Base-by-base conservation (phyloP, 1,139 yeast species). In the Hyphopichia burtonii region DNA sequence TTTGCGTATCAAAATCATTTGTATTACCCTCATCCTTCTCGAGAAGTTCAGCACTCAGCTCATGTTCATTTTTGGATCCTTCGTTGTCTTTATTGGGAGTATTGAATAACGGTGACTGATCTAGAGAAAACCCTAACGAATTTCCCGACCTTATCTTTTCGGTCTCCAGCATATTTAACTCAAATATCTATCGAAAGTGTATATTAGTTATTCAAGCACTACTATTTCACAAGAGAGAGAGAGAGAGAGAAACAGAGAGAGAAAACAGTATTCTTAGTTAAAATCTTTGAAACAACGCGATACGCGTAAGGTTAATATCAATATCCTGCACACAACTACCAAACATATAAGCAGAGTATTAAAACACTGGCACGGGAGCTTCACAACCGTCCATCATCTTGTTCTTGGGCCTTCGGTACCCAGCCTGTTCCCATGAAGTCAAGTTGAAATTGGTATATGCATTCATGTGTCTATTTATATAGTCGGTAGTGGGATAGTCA, bases 361-460 rank as follows among this genome's bases (percentile, higher is more conserved):
- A 27, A 27, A 11, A 27, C 4, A 27, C 30, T 27, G 23, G 23
- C 8, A 11, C 30, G 4, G 30, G 30, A 11, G 30, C 44, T 23
- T 38, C 31, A 36, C 61, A 56, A 10, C 48, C 46, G 40, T 59
- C 36, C 42, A 52, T 49, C 10, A 61, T 38, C 28, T 48, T 50
- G 45, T 60, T 59, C 30, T 50, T 53, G 4, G 67, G 68, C 27
- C 38, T 47, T 4, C 39, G 30, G 45, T 51, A 63, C 2, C 68
- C 68, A 1, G 67, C 65, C 16, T 42, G 42, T 22, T 50, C 44
- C 66, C 67, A 63, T 4, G 55, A 44, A 8, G 63, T 60, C 31
- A 53, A 44, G 42, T 61, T 59, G 27, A 44, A 43, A 43, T 63
- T 58, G 31, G 28, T 34, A 41, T 63, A 63, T 1, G 66, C 66